phyloP scores from a whole-genome alignment of 805 yeast species.

The Kazachstania kunashirensis region DNA sequence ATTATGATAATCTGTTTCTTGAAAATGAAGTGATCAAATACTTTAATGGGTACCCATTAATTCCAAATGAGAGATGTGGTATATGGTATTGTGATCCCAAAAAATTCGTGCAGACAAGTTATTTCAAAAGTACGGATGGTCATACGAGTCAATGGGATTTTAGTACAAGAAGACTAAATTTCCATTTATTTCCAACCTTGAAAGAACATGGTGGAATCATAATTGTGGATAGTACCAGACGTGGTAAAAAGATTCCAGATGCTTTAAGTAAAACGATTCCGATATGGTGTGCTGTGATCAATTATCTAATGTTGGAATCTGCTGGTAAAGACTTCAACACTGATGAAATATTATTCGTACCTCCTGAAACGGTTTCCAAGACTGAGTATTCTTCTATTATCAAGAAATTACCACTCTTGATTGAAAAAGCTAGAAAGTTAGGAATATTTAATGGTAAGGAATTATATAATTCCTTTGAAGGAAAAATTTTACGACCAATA shows the following conservation, averaged over 20 bases:
- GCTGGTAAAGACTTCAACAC: conserved; percentile 4
- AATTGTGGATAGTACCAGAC: conserved; percentile 74
- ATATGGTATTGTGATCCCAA: conserved; percentile 63
- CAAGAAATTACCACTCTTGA: conserved; percentile 40
- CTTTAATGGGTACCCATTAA: conserved; percentile 38
- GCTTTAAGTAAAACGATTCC: conserved; percentile 81
- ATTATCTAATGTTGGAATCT: conserved; percentile 39
- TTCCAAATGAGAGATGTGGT: conserved; percentile 83
- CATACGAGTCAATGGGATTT: conserved; percentile 77
- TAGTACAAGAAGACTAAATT: conserved; percentile 60
- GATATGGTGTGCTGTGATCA: conserved; percentile 81
- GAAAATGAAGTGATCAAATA: conserved; percentile 17
- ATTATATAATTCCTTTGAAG: conserved; percentile 28
- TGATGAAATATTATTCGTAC: conserved; percentile 37
- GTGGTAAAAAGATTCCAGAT: conserved; percentile 82
- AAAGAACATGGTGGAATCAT: conserved; percentile 38
- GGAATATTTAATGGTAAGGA: conserved; percentile 32
- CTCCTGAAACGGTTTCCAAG: conserved; percentile 43
- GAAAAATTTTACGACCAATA: conserved; percentile 50
- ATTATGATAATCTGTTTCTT: conserved; percentile 50
- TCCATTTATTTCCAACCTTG: conserved; percentile 53
- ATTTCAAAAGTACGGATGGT: conserved; percentile 89
- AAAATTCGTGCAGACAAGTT: conserved; percentile 38
- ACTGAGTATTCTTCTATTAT: conserved; percentile 49
- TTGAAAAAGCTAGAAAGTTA: conserved; percentile 33